Base-by-base conservation (phyloP, 2,329 filamentous ascomycete species). In the Corinectria fuckeliana region DNA sequence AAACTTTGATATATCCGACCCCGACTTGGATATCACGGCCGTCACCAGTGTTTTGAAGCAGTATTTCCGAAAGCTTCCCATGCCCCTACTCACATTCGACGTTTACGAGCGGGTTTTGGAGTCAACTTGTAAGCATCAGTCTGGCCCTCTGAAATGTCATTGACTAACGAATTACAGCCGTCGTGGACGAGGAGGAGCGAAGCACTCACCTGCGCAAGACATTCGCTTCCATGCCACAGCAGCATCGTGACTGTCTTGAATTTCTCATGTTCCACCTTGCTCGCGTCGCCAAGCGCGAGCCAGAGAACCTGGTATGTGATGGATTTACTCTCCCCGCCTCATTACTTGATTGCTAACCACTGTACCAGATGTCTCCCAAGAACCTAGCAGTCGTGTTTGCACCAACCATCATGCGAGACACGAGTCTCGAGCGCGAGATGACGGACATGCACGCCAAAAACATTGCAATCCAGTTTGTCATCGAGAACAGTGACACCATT, bases 351-450 rank as follows among this genome's bases (percentile, higher is more conserved):
- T 23, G 23, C 67, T 74, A 53, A 74, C 54, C 13, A 3, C 3
- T 2, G 13, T 34, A 2, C 2, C 20, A 91, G 88, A 99, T 99
- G 95, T 97, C 92, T 21, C 91, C 94, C 56, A 91, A 96, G 78
- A 99, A 99, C 73, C 80, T 98, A 61, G 93, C 95, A 3, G 95
- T 99, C 39, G 95, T 99, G 34, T 99, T 99, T 74, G 95, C 95
- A 8, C 95, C 95, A 7, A 99, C 95, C 1, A 96, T 99, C 69
- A 96, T 99, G 92, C 87, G 94, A 68, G 93, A 96, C 56, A 84
- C 88, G 72, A 94, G 90, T 71, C 85, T 98, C 61, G 92, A 96
- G 75, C 88, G 93, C 61, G 95, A 99, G 76, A 96, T 99, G 88
- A 94, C 89, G 26, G 95, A 99, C 74, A 96, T 97, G 83, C 91